Percentiles rank a stretch among this genome's conserved stretches.
These are phyloP conservation scores for Microbotryum scabiosae DNA, from an alignment of 1,284 basidiomycete species.

Conservation along the genomic window DNA sequence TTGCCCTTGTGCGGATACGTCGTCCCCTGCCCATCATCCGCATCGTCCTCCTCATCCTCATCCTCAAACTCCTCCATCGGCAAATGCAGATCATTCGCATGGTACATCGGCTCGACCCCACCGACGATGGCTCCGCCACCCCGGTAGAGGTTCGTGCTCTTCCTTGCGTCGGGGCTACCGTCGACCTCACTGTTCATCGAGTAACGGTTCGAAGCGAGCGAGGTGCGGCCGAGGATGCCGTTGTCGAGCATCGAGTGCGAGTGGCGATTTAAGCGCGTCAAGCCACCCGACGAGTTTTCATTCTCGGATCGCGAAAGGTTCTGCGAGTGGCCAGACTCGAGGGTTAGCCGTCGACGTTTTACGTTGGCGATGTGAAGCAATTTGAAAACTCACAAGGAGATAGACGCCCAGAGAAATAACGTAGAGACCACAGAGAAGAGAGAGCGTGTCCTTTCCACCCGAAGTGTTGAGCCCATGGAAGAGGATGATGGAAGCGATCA, in stretches of 20 bases:
- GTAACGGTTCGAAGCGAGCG: slow-evolving; percentile 7
- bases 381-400: slow-evolving; percentile 15
- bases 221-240: not conserved
- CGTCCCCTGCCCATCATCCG: not conserved
- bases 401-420: slow-evolving; percentile 72
- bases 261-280: not conserved
- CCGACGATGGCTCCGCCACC: slow-evolving; percentile 11
- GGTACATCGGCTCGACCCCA: slow-evolving; percentile 17
- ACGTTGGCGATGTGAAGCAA: not conserved
- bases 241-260: slow-evolving; percentile 16
- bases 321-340: not conserved
- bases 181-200: slow-evolving; percentile 10
- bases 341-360: no score
- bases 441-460: slow-evolving; percentile 68
- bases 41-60: not conserved
- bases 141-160: slow-evolving; percentile 7
- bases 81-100: no score
- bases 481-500: slow-evolving; percentile 87
- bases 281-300: slow-evolving; percentile 5
- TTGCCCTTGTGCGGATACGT: not conserved
- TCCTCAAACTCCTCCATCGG: slow-evolving; percentile 9
- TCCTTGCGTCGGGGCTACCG: not conserved
- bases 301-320: slow-evolving; percentile 27
- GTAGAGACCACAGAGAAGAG: slow-evolving; percentile 75
- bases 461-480: slow-evolving; percentile 96